phyloP scores from a whole-genome alignment of 345 rosid species.

The Linum lewisii region DNA sequence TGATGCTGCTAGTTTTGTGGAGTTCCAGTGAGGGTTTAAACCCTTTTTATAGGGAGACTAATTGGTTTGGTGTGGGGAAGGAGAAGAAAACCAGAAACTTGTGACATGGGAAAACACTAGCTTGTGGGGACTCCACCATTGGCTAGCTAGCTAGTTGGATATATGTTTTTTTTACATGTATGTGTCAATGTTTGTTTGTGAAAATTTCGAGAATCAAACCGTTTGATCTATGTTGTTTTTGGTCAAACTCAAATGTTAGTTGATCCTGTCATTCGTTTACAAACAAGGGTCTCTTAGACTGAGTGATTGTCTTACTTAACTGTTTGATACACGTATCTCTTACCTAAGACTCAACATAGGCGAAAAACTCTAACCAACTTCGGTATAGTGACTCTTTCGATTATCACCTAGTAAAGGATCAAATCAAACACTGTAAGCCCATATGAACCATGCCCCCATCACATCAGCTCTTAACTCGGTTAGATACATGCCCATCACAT shows the following conservation, averaged over 20 bases:
- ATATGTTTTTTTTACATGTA: constrained; percentile 23
- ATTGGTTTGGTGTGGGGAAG: background rate
- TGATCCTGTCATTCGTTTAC: too few species aligned
- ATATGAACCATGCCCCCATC: too few species aligned
- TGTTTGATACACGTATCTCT: too few species aligned
- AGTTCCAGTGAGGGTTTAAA: constrained; percentile 4
- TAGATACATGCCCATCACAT: too few species aligned
- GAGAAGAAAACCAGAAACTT: constrained; percentile 26
- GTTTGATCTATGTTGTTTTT: too few species aligned
- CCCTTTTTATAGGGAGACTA: constrained; percentile 18
- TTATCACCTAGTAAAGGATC: too few species aligned
- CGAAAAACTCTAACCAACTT: too few species aligned
- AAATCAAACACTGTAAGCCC: background rate
- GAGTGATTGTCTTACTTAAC: too few species aligned
- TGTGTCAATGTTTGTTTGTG: constrained; percentile 9
- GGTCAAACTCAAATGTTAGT: too few species aligned
- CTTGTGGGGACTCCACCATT: constrained; percentile 32
- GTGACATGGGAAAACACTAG: constrained; percentile 33
- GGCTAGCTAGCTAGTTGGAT: constrained; percentile 2
- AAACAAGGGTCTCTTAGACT: too few species aligned
- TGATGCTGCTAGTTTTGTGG: background rate
- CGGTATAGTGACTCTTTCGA: too few species aligned
- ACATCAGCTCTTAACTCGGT: background rate
- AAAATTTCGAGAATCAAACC: background rate
- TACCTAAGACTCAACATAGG: too few species aligned